phyloP scores from a whole-genome alignment of 2,329 filamentous ascomycete genomes.

The Penicillium sp. region DNA sequence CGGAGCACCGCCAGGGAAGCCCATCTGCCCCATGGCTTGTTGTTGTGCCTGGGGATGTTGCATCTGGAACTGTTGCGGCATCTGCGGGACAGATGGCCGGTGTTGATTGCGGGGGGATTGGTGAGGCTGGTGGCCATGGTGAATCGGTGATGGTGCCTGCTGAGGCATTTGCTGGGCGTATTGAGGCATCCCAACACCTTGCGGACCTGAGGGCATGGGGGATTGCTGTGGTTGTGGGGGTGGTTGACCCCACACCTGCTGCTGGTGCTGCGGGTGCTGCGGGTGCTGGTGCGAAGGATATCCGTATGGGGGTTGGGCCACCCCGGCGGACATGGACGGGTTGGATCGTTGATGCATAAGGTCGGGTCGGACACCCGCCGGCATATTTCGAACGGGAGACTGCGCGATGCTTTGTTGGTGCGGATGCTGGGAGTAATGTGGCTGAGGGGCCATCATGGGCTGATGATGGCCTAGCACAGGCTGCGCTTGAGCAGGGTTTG shows the following conservation, averaged over 20 bases:
- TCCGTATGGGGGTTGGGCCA: conserved; percentile 55
- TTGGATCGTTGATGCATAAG: conserved; percentile 70
- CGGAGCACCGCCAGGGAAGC: conserved; percentile 38
- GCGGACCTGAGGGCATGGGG: conserved; percentile 49
- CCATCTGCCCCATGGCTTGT: conserved; percentile 42
- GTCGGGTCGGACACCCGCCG: conserved; percentile 61
- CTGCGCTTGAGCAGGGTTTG: conserved; percentile 39
- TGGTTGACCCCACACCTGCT: conserved; percentile 70
- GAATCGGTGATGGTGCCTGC: conserved; percentile 44
- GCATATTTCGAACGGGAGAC: conserved; percentile 72
- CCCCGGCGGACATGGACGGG: conserved; percentile 57
- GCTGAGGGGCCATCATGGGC: conserved; percentile 57
- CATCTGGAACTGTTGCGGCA: conserved; percentile 42
- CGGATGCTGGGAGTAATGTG: conserved; percentile 69
- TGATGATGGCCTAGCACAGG: conserved; percentile 42
- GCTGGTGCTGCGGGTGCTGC: conserved; percentile 69
- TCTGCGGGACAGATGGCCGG: conserved; percentile 41
- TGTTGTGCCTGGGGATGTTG: conserved; percentile 41
- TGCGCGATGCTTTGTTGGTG: conserved; percentile 74
- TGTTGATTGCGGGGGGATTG: conserved; percentile 50
- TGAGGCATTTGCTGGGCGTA: conserved; percentile 46
- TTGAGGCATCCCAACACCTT: conserved; percentile 47
- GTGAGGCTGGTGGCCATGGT: conserved; percentile 40
- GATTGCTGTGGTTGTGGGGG: conserved; percentile 67
- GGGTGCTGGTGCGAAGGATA: conserved; percentile 67